These are phyloP conservation scores for Kwoniella bestiolae DNA, from an alignment of 768 basidiomycete genomes.

Conservation along the genomic window DNA sequence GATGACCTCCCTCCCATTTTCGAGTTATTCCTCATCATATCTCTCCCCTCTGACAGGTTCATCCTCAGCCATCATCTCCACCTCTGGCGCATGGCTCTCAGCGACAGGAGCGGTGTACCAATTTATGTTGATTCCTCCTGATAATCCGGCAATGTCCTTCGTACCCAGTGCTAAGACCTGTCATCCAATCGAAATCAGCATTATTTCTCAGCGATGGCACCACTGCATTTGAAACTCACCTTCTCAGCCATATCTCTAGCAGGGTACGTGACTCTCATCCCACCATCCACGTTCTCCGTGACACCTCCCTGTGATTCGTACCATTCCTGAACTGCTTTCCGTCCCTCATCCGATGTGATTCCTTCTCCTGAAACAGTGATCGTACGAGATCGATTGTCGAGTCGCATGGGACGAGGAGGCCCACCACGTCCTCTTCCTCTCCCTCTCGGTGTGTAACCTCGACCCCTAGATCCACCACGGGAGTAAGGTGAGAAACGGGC, in stretches of 20 bases:
- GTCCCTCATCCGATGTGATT: conserved; percentile 59
- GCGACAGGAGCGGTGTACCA: conserved; percentile 38
- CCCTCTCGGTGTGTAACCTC: conserved; percentile 63
- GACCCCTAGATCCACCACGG: conserved; percentile 24
- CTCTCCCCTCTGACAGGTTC: conserved; percentile 31
- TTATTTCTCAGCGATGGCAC: too few species aligned
- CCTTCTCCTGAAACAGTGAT: conserved; percentile 72
- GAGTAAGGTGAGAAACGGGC: conserved; percentile 57
- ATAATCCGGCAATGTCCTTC: conserved; percentile 31
- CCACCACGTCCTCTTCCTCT: conserved; percentile 69
- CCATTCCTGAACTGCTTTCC: conserved; percentile 75
- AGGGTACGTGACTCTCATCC: conserved; percentile 41
- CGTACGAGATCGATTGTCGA: conserved; percentile 86
- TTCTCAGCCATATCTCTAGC: conserved; percentile 52
- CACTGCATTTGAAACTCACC: too few species aligned
- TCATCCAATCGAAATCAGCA: too few species aligned
- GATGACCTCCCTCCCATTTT: background rate
- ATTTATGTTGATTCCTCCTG: conserved; percentile 23
- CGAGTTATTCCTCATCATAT: conserved; percentile 41
- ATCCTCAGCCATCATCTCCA: conserved; percentile 42
- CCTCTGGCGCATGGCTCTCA: conserved; percentile 24
- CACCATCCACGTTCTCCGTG: conserved; percentile 29
- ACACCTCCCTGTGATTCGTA: conserved; percentile 67
- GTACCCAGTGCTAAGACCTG: conserved; percentile 46
- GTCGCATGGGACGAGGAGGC: conserved; percentile 73